Evolutionary conservation across 1,284 basidiomycete species (phyloP), one percentile per base, ranked within the genome.

Genomic region (Cryptococcus maquisensis): DNA sequence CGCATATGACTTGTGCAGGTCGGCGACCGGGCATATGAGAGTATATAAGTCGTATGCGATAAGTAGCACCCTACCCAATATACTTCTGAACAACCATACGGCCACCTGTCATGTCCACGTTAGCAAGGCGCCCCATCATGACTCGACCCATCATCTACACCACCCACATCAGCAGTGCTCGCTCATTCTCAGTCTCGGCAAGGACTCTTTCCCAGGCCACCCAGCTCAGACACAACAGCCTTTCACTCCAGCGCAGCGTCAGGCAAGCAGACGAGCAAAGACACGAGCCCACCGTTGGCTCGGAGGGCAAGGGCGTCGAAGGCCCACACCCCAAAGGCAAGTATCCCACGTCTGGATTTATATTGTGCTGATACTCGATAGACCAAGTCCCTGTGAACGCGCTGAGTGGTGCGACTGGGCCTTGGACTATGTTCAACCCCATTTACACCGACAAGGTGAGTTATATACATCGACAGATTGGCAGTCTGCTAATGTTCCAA

Each of bases 401-500:
- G 32, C 49, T 69, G 36, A 54, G 55, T n/a, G 65, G 62, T 42
- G 46, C 49, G 28, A 65, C 66, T 18, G 70, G 74, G 12, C 39
- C 61, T 13, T 76, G 73, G 73, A 77, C 72, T 15, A 53, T 76
- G 54, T 71, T 72, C 58, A 69, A 73, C 57, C 75, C 74, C 4
- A 74, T 77, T 54, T 77, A 77, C 60, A 75, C 73, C 12, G 64
- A 71, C 18, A 58, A 58, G 18, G 71, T 71, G 51, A 50, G 69
- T 65, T 2, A 21, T n/a, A n/a, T 32, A 13, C 38, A 37, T 47
- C 54, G 52, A 51, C 46, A n/a, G 20, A 23, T 36, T 20, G 12
- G 13, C 36, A 58, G 28, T 21, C 15, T 8, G n/a, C 26, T 20
- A 24, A 49, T 35, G 18, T 26, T 36, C 16, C 28, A 13, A 32